Percentiles rank a stretch among this genome's conserved stretches.
Conservation (phyloP, 805 yeast genomes). For the Starmera caribaea region DNA sequence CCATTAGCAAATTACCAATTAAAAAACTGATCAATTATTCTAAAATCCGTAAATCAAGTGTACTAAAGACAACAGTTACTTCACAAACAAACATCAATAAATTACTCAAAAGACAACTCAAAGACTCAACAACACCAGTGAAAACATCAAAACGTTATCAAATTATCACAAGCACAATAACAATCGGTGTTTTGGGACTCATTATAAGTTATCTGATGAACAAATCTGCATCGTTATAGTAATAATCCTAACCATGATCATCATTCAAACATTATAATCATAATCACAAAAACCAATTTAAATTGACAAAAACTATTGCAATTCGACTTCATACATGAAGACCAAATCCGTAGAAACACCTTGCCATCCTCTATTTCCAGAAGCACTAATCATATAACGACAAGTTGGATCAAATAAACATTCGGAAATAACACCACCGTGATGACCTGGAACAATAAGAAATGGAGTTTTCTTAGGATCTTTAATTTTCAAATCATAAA, state of each 20-base stretch:
- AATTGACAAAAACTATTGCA: conserved; percentile 20
- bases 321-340: conserved; percentile 68
- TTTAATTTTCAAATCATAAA: conserved; percentile 59
- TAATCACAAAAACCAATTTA: no score
- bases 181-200: conserved; percentile 5
- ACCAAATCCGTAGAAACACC: conserved; percentile 74
- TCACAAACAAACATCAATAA: background rate
- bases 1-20: conserved; percentile 2
- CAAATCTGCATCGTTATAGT: no score
- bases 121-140: background rate
- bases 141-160: background rate
- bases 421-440: conserved; percentile 79
- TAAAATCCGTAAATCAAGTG: conserved; percentile 6
- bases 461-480: conserved; percentile 47
- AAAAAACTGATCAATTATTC: background rate
- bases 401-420: conserved; percentile 81
- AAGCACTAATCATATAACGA: conserved; percentile 78
- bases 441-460: conserved; percentile 91
- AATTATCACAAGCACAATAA: conserved; percentile 2
- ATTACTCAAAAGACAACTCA: background rate
- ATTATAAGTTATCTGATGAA: background rate
- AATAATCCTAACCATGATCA: no score
- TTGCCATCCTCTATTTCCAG: conserved; percentile 96
- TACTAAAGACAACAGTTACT: conserved; percentile 20
- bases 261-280: no score